Base-by-base conservation (phyloP, 192 early-diverging fungal genomes). In the Dissophora ornata region DNA sequence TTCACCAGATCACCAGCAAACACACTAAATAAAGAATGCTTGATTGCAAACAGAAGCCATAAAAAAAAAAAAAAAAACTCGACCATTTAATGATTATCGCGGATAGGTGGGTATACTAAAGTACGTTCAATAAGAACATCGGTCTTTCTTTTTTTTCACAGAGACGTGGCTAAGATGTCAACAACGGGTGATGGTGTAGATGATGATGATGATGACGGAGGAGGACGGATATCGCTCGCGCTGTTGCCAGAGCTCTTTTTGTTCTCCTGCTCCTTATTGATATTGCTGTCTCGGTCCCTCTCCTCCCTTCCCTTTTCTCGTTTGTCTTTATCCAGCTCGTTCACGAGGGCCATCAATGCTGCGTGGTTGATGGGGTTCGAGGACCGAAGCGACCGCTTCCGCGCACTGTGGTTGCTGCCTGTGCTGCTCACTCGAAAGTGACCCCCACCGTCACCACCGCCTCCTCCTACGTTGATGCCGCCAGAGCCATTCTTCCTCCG, bases 301-400 rank as follows among this genome's bases (percentile, higher is more conserved):
- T n/a, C n/a, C 36, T 60, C 70, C 30, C 25, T 30, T 49, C 55
- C 46, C 25, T 64, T 48, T 28, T 68, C 48, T 4, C 46, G 45
- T 26, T 71, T 71, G 21, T 75, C 57, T 25, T 63, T 64, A n/a
- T 75, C 71, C 48, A 75, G 7, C 9, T 75, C 71, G 33, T 75
- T 75, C 10, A 75, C 71, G 4, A 75, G 51, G 18, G 71, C 71
- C 71, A 66, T 67, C 18, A 75, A 28, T 2, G 71, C 71, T 2
- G 62, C 49, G 48, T 61, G 71, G 21, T 75, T 75, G 15, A 67
- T 28, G 7, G 71, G 71, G 34, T 75, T 51, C 5, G 71, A 67
- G 9, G 63, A 75, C 18, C 71, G 47, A 12, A 75, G 33, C 0
- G 71, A 75, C 11, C 71, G 71, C 56, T 67, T 75, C 30, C 63